Base-by-base conservation (phyloP, 2,329 filamentous ascomycete species). In the Coniochaeta ligniaria region DNA sequence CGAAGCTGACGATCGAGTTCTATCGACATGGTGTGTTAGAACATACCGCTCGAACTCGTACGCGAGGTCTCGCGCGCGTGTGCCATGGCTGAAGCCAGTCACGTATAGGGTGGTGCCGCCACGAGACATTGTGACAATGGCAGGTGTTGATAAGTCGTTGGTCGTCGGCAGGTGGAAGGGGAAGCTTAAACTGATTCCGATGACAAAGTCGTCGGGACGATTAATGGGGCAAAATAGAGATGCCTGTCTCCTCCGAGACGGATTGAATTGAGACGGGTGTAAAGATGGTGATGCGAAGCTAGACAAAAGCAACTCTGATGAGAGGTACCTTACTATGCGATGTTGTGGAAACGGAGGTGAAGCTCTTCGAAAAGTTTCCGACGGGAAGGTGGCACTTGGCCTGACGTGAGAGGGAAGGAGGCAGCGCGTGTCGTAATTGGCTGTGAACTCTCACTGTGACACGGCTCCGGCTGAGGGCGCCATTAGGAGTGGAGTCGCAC, bases 31-130 rank as follows among this genome's bases (percentile, higher is more conserved):
- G 76, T 73, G 76, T 73, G 71, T 71, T 80, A 78, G 80, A 84
- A 96, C 93, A 87, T 96, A 97, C 92, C 94, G 92, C 93, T 98
- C 94, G 90, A 98, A 98, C 85, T 98, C 94, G 90, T 96, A 97
- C 83, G 94, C 92, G 77, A 98, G 91, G 84, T 99, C 93, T 87
- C 95, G 92, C 77, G 95, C 92, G 83, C 95, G 92, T 77, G 94
- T 97, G 78, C 94, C 92, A 80, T 96, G 92, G 85, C 94, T 96
- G 79, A 99, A 99, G 85, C 95, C 95, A 74, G 93, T 96, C 78
- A 98, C 94, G 83, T 98, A 98, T 69, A 98, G 91, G 61, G 94
- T 98, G 63, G 91, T 96, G 70, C 92, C 89, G 76, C 90, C 87
- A 75, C 92, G 91, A 86, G 93, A 96, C 92, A 96, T 96, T 74